Conservation (phyloP, 2,329 filamentous ascomycete species). For the Plenodomus tracheiphilus region DNA sequence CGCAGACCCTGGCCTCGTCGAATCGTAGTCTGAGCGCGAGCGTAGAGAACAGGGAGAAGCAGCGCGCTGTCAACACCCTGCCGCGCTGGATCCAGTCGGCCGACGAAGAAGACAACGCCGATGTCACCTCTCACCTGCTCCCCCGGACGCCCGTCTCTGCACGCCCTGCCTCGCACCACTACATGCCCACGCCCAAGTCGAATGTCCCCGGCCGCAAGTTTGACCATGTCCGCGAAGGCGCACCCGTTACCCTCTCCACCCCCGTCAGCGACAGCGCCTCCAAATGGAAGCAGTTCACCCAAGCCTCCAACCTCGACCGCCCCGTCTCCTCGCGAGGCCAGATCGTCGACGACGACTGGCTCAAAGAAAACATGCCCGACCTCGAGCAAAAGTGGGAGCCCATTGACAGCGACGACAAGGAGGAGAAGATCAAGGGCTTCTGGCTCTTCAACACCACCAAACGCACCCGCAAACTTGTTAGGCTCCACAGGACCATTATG, state of each 20-base stretch:
- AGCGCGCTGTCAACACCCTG: slow-evolving; percentile 40
- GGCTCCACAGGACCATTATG: slow-evolving; percentile 70
- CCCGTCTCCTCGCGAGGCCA: slow-evolving; percentile 36
- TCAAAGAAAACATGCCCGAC: slow-evolving; percentile 54
- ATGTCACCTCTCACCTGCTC: slow-evolving; percentile 36
- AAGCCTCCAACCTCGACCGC: slow-evolving; percentile 34
- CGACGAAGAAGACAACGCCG: slow-evolving; percentile 41
- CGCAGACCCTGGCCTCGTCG: slow-evolving; percentile 42
- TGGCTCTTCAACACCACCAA: slow-evolving; percentile 53
- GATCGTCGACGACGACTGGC: slow-evolving; percentile 50
- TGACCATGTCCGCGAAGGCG: slow-evolving; percentile 44
- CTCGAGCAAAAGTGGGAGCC: slow-evolving; percentile 57
- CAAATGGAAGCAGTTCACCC: slow-evolving; percentile 45
- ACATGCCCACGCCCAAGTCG: slow-evolving; percentile 44
- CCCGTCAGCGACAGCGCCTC: slow-evolving; percentile 42
- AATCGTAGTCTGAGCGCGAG: slow-evolving; percentile 30
- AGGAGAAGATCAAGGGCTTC: slow-evolving; percentile 53
- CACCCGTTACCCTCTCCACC: slow-evolving; percentile 40
- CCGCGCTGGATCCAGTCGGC: slow-evolving; percentile 46
- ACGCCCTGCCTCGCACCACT: slow-evolving; percentile 43
- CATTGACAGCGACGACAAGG: slow-evolving; percentile 56
- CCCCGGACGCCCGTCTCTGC: slow-evolving; percentile 39
- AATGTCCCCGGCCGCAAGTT: slow-evolving; percentile 44
- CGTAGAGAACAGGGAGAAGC: slow-evolving; percentile 36
- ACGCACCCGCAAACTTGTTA: slow-evolving; percentile 59